A percentile compares a stretch with the other conserved stretches of the same genome.
phyloP scores from a whole-genome alignment of 768 basidiomycete genomes.

The Lentinula edodes region DNA sequence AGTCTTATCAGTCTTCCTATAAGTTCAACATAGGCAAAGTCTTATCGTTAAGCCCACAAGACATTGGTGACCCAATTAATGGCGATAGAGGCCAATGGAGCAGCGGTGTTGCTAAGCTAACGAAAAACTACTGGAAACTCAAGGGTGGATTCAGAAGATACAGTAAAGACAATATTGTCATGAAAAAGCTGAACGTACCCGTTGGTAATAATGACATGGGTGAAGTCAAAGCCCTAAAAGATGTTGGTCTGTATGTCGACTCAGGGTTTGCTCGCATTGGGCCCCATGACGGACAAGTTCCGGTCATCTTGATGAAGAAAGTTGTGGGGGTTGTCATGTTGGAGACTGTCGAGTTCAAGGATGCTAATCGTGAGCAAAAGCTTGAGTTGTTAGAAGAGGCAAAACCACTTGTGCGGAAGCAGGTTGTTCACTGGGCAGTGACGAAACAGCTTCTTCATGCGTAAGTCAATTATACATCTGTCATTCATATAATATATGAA shows the following conservation, averaged over 20 bases:
- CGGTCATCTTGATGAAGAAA: not conserved
- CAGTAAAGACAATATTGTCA: not conserved
- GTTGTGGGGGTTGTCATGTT: not conserved
- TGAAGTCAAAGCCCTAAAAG: not conserved
- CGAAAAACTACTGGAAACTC: not conserved
- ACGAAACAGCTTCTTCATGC: not conserved
- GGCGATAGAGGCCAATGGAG: not conserved
- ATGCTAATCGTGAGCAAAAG: not conserved
- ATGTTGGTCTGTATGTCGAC: not conserved
- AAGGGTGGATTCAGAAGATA: not conserved
- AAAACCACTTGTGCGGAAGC: not conserved
- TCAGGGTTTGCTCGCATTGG: not conserved
- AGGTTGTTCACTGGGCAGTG: not conserved
- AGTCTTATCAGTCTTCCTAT: not conserved
- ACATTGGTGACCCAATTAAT: not conserved
- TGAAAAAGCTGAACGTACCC: not conserved
- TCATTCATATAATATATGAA: too few species aligned
- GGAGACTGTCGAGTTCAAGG: not conserved
- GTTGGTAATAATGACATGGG: not conserved
- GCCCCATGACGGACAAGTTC: not conserved
- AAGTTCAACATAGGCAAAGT: not conserved
- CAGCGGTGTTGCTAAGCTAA: not conserved
- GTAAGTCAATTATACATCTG: not conserved
- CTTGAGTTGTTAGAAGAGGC: not conserved
- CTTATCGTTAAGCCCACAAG: not conserved